Evolutionary conservation across 192 early-diverging fungal genomes (phyloP).

Genomic region (Gonapodya sp.): DNA sequence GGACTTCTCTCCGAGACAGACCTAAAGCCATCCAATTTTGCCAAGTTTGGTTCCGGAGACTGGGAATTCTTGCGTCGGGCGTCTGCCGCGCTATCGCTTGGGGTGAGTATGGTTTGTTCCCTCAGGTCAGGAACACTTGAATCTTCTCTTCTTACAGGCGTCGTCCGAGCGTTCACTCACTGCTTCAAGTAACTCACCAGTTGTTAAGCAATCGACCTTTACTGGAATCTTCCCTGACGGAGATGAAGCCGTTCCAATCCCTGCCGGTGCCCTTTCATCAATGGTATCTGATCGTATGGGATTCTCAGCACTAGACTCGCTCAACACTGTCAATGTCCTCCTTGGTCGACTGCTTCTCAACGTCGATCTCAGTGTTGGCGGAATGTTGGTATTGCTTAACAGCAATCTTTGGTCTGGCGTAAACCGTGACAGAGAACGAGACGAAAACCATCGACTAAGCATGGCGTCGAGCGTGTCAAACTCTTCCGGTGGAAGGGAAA

Average conservation of each 20-base stretch:
- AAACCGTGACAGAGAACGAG: background rate
- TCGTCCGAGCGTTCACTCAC: background rate
- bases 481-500: background rate
- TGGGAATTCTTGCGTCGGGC: slow-evolving; percentile 2
- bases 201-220: background rate
- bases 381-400: background rate
- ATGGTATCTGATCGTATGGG: background rate
- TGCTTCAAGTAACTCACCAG: background rate
- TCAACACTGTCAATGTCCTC: background rate
- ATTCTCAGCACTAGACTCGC: background rate
- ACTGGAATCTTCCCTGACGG: background rate
- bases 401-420: background rate
- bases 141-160: background rate
- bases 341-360: background rate
- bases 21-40: background rate
- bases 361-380: background rate
- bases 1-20: slow-evolving; percentile 2
- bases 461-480: background rate
- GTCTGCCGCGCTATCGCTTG: background rate
- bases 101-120: too few species aligned
- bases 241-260: background rate
- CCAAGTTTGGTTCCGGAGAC: slow-evolving; percentile 5
- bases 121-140: background rate
- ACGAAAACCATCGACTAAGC: background rate
- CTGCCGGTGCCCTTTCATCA: background rate